Evolutionary conservation across 305 asterid genomes (phyloP), one percentile per base, ranked within the genome.

Genomic region (Rubia tinctorum): DNA sequence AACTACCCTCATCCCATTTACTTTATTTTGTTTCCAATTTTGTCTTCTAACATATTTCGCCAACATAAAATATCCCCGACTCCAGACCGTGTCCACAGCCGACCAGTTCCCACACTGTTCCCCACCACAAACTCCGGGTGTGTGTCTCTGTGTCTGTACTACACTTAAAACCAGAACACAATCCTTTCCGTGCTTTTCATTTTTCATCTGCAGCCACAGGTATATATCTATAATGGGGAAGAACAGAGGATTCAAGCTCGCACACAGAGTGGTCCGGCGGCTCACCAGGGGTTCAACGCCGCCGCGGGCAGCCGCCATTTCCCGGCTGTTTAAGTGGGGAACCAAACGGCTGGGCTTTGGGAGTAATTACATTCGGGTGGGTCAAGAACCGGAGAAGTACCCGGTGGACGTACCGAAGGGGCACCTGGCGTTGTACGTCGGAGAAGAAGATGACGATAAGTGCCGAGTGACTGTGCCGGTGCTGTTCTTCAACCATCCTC

Each of bases 241-340:
- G 73, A 63, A 15, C 23, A 81, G 80, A 80, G 91, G 90, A 11
- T 75, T 87, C 71, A 82, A 72, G 75, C 77, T 87, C 5, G 82
- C 86, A 20, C 77, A 77, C 39, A 83, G 66, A 73, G 69, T 82
- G 11, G 82, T 80, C 22, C 85, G 76, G 76, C 74, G 80, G 47
- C n/a, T n/a, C n/a, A n/a, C n/a, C n/a, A 69, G 87, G 73, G n/a
- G n/a, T n/a, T n/a, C n/a, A n/a, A n/a, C n/a, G n/a, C n/a, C n/a
- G n/a, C n/a, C n/a, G n/a, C n/a, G n/a, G n/a, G 76, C 79, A 62
- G 30, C 83, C 74, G 71, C 68, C 81, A 11, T 47, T 42, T 63
- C 66, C 18, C 69, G 68, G 81, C 70, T 88, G 49, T 72, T 73
- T 12, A 78, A 70, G 60, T 87, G 84, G 81, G 87, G 80, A 63